phyloP scores from a whole-genome alignment of 345 rosid species.

The Camelina laxa region DNA sequence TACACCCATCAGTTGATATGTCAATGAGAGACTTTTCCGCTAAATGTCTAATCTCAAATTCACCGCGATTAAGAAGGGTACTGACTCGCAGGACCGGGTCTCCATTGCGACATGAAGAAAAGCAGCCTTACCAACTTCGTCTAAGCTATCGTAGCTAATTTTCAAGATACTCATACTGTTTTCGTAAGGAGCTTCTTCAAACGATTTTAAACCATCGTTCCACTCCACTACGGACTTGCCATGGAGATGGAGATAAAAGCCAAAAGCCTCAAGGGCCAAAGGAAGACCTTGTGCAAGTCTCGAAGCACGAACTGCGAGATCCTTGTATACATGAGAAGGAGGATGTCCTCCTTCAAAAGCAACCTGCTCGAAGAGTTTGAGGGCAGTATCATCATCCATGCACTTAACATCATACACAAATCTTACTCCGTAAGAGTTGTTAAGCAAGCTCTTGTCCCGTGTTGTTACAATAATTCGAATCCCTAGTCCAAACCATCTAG shows the following conservation, averaged over 20 bases:
- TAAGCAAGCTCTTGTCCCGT: constrained; percentile 41
- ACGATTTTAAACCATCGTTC: not conserved
- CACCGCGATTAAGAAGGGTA: not conserved
- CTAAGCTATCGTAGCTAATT: not conserved
- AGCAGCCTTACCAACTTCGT: not conserved
- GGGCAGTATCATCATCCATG: not conserved
- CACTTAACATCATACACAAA: not conserved
- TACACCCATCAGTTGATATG: not conserved
- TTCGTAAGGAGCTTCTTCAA: not conserved
- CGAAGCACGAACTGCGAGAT: not conserved
- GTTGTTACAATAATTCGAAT: constrained; percentile 62
- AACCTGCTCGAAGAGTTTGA: constrained; percentile 8
- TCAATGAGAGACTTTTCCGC: constrained; percentile 23
- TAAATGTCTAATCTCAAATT: not conserved
- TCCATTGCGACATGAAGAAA: constrained; percentile 22
- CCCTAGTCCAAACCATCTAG: constrained; percentile 50
- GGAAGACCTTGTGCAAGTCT: constrained; percentile 32
- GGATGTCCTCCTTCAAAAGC: constrained; percentile 18
- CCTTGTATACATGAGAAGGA: not conserved
- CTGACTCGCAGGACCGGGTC: not conserved
- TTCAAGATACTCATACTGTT: not conserved
- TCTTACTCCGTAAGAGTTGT: not conserved
- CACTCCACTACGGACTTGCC: not conserved
- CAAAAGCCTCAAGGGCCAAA: constrained; percentile 18
- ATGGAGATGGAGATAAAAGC: not conserved